Conservation (phyloP, 2,329 filamentous ascomycete genomes). For the Zarea fungicola region DNA sequence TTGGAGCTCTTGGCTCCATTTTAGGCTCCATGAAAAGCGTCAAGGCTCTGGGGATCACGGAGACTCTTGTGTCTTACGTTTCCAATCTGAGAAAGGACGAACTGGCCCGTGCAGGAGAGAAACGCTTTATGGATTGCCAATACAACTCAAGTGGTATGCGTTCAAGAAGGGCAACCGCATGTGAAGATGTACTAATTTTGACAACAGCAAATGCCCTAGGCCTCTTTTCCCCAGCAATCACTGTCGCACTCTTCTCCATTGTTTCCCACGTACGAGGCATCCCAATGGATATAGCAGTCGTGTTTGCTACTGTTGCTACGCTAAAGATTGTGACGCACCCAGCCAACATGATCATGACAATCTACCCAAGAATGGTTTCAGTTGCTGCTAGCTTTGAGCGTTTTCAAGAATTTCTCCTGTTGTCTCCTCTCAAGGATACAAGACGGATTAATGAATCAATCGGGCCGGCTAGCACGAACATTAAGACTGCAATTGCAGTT, state of each 20-base stretch:
- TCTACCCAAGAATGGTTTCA: slow-evolving; percentile 11
- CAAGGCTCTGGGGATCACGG: slow-evolving; percentile 9
- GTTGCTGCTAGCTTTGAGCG: slow-evolving; percentile 10
- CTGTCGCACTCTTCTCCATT: slow-evolving; percentile 5
- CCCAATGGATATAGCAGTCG: slow-evolving; percentile 2
- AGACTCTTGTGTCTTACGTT: slow-evolving; percentile 1
- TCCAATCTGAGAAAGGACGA: not conserved
- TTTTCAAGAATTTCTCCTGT: slow-evolving; percentile 6
- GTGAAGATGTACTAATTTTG: not conserved
- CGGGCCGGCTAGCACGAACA: not conserved
- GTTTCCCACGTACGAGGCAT: not conserved
- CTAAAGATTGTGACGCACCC: slow-evolving; percentile 15
- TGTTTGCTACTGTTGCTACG: slow-evolving; percentile 10
- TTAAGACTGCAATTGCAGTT: not conserved
- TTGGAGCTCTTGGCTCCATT: slow-evolving; percentile 30
- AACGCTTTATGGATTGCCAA: slow-evolving; percentile 5
- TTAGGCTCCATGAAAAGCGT: slow-evolving; percentile 20
- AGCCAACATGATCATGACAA: slow-evolving; percentile 19
- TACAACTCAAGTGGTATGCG: slow-evolving; percentile 11
- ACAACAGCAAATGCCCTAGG: slow-evolving; percentile 9
- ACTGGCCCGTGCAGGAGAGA: not conserved
- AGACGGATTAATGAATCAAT: not conserved
- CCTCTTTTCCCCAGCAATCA: slow-evolving; percentile 9
- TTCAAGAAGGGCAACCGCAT: not conserved
- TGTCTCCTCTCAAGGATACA: not conserved